These are phyloP conservation scores for Leucosporidium scottii DNA, from an alignment of 768 basidiomycete species.

Conservation along the genomic window DNA sequence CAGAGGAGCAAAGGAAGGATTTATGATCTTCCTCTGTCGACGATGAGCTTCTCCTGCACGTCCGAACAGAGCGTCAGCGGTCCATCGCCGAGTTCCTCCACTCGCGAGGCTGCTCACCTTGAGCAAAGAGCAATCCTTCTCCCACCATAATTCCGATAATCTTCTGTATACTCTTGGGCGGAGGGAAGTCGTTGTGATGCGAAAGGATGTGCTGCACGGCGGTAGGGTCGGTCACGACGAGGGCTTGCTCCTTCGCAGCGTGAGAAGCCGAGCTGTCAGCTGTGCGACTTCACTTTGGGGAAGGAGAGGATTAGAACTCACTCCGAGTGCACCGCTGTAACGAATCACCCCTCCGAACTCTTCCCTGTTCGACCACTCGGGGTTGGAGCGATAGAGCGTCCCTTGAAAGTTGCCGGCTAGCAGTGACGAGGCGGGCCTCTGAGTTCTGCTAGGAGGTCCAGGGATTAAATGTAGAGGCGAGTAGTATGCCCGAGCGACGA, in stretches of 20 bases:
- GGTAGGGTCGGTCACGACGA: slow-evolving; percentile 24
- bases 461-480: slow-evolving; percentile 11
- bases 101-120: slow-evolving; percentile 12
- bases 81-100: no score
- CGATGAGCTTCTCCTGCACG: slow-evolving; percentile 25
- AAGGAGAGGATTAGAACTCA: slow-evolving; percentile 36
- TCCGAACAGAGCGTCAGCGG: neutral
- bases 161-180: slow-evolving; percentile 22
- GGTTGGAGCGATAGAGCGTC: no score
- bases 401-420: no score
- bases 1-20: slow-evolving; percentile 19
- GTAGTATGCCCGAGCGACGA: slow-evolving; percentile 4
- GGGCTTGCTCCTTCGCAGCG: slow-evolving; percentile 6
- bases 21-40: slow-evolving; percentile 12
- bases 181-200: slow-evolving; percentile 28
- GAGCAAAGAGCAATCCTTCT: slow-evolving; percentile 31
- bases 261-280: no score
- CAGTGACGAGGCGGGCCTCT: no score
- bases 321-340: slow-evolving; percentile 56
- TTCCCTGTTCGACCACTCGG: slow-evolving; percentile 47
- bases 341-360: slow-evolving; percentile 53
- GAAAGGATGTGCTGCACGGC: slow-evolving; percentile 27
- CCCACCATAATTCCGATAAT: slow-evolving; percentile 30
- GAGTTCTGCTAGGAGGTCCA: neutral
- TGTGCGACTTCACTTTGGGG: no score